Evolutionary conservation across 2,329 filamentous ascomycete species (phyloP).

Genomic region (Drechslerella coelobrocha): DNA sequence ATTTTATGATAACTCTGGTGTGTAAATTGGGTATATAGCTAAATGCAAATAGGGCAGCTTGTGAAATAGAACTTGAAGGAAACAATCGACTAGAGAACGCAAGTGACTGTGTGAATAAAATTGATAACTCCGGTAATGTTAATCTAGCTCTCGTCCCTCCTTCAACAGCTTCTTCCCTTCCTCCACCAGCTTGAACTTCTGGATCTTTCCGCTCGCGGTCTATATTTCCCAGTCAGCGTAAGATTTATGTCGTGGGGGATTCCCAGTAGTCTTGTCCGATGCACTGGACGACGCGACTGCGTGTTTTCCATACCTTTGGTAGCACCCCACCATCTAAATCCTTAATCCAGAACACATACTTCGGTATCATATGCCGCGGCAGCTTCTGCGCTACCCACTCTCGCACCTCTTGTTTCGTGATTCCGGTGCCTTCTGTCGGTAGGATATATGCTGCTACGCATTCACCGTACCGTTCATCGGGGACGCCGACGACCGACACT

Average conservation of each 20-base stretch:
- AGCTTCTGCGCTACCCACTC: constrained; percentile 75
- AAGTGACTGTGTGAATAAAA: not conserved
- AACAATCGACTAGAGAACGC: not conserved
- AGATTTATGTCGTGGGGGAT: too few relatives aligned
- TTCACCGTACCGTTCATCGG: constrained; percentile 84
- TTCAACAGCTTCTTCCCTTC: constrained; percentile 44
- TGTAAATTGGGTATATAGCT: constrained; percentile 1
- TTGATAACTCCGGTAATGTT: not conserved
- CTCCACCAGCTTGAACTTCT: constrained; percentile 65
- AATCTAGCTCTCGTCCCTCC: constrained; percentile 14
- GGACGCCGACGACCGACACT: constrained; percentile 81
- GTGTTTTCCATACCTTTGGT: constrained; percentile 17
- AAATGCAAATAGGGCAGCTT: not conserved
- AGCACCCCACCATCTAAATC: constrained; percentile 24
- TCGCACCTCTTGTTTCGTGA: constrained; percentile 69
- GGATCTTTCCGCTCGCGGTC: constrained; percentile 95
- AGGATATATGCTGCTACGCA: constrained; percentile 80
- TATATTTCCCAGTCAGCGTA: constrained; percentile 57
- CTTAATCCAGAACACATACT: constrained; percentile 54
- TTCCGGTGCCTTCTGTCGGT: constrained; percentile 52
- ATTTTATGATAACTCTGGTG: not conserved
- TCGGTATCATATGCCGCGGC: constrained; percentile 72
- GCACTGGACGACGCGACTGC: too few relatives aligned
- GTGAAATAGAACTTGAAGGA: not conserved
- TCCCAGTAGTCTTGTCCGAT: too few relatives aligned